Conservation (phyloP, 139 green algal species). For the Chlorella sorokiniana region DNA sequence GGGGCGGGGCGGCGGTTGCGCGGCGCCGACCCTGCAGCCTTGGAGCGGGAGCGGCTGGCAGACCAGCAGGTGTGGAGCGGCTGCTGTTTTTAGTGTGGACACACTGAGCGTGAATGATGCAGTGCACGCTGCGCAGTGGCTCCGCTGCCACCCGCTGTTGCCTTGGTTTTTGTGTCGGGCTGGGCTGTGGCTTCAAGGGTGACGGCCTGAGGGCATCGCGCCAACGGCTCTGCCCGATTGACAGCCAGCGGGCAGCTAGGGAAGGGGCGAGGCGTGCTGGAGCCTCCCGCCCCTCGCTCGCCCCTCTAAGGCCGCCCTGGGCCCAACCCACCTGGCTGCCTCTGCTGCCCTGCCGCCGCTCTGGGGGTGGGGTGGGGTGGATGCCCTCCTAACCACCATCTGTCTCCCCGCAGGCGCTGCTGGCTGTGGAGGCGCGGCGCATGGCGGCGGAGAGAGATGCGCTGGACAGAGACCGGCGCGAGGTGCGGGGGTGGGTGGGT, state of each 20-base stretch:
- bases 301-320: not conserved
- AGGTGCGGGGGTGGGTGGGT: not conserved
- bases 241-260: no score
- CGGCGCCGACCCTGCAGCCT: not conserved
- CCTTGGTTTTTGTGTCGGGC: no score
- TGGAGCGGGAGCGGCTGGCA: not conserved
- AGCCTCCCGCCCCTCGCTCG: no score
- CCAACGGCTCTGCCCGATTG: no score
- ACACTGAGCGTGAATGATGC: not conserved
- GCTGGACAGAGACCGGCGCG: not conserved
- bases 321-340: not conserved
- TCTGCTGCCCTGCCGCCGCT: not conserved
- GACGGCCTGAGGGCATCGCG: no score
- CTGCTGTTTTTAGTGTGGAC: not conserved
- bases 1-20: not conserved
- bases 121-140: not conserved
- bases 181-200: no score
- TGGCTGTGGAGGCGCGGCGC: not conserved
- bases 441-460: not conserved
- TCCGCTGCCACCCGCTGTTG: not conserved
- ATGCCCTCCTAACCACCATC: not conserved
- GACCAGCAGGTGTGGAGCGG: constrained; percentile 4
- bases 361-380: no score
- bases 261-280: no score
- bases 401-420: not conserved